Evolutionary conservation across 148 eudicot species (phyloP).

Genomic region (Heliamphora exappendiculata): DNA sequence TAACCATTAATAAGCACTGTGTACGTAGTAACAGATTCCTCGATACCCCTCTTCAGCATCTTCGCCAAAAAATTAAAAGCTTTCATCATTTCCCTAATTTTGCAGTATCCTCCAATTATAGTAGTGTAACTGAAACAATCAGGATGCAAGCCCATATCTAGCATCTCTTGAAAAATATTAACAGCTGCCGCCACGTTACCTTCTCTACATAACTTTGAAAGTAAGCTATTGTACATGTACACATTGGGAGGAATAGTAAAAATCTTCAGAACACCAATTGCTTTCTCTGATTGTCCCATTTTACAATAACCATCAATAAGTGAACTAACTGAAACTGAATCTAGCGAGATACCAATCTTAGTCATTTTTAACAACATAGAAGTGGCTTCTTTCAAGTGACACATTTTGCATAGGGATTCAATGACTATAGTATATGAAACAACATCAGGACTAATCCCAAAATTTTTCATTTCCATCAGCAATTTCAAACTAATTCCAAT

Average conservation of each 20-base stretch:
- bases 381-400: slow-evolving; percentile 34
- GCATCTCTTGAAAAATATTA: slow-evolving; percentile 34
- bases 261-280: slow-evolving; percentile 24
- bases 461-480: slow-evolving; percentile 30
- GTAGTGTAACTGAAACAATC: slow-evolving; percentile 37
- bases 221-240: slow-evolving; percentile 35
- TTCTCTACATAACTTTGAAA: slow-evolving; percentile 34
- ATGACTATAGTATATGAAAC: slow-evolving; percentile 41
- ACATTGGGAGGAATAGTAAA: slow-evolving; percentile 31
- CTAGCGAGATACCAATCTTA: slow-evolving; percentile 27
- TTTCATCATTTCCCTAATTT: slow-evolving; percentile 15
- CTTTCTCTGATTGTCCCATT: slow-evolving; percentile 19
- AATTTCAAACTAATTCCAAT: slow-evolving; percentile 33
- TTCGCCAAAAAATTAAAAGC: slow-evolving; percentile 32
- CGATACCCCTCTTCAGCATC: slow-evolving; percentile 43
- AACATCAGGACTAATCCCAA: slow-evolving; percentile 35
- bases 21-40: slow-evolving; percentile 35
- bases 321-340: slow-evolving; percentile 37
- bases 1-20: slow-evolving; percentile 28
- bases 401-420: slow-evolving; percentile 33
- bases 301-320: slow-evolving; percentile 37
- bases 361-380: slow-evolving; percentile 43
- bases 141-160: slow-evolving; percentile 26
- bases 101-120: slow-evolving; percentile 40
- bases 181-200: slow-evolving; percentile 35